These are phyloP conservation scores for Fragilaria crotonensis DNA, from an alignment of 108 stramenopile species.

Conservation along the genomic window DNA sequence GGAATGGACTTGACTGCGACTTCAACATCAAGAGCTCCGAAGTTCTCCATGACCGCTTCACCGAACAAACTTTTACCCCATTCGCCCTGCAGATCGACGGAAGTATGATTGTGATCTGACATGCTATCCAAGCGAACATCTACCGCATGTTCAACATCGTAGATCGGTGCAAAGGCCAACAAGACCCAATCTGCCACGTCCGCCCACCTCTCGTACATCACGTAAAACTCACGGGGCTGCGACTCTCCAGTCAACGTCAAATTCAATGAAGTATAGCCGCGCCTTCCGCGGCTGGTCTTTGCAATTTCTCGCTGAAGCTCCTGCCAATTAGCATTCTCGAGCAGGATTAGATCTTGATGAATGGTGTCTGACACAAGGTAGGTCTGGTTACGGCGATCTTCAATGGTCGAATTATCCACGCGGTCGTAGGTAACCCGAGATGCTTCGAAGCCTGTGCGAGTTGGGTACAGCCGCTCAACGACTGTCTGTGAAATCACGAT, in stretches of 20 bases:
- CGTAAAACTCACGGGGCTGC: constrained; percentile 9
- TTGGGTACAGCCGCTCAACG: constrained; percentile 16
- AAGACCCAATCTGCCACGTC: constrained; percentile 21
- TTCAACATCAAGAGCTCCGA: background rate
- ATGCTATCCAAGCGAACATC: background rate
- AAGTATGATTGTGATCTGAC: background rate
- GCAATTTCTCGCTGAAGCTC: background rate
- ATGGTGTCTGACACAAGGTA: constrained; percentile 26
- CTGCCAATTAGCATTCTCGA: constrained; percentile 18
- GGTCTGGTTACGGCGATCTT: constrained; percentile 23
- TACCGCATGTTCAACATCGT: constrained; percentile 7
- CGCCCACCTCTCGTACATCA: constrained; percentile 17
- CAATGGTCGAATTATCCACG: constrained; percentile 7
- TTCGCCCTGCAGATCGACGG: background rate
- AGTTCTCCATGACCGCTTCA: background rate
- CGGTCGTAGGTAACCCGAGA: background rate
- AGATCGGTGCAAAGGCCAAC: constrained; percentile 12
- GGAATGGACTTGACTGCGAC: constrained; percentile 4
- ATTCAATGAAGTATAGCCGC: constrained; percentile 3
- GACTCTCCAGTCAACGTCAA: constrained; percentile 10
- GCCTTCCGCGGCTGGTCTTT: constrained; percentile 4
- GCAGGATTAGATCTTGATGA: constrained; percentile 5
- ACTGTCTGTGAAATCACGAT: constrained; percentile 16
- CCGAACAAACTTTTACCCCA: background rate
- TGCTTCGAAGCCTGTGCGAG: constrained; percentile 14